Conservation (phyloP, 2,329 filamentous ascomycete species). For the Onygena corvina region DNA sequence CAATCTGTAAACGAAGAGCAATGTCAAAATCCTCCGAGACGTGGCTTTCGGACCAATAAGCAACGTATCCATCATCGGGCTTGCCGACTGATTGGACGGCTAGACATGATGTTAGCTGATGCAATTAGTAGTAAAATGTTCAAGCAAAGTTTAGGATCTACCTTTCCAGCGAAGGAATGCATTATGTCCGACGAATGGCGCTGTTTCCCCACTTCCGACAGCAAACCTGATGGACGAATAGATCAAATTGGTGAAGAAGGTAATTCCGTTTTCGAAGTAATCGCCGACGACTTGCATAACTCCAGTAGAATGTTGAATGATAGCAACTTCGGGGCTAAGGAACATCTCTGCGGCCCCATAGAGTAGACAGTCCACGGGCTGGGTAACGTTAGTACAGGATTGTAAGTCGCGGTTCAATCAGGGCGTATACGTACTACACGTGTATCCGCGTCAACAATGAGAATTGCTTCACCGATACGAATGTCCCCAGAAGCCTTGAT, state of each 20-base stretch:
- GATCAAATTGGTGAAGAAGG: conserved; percentile 67
- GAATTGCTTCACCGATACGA: conserved; percentile 66
- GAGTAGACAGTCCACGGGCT: conserved; percentile 52
- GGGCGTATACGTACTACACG: conserved; percentile 36
- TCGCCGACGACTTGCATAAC: conserved; percentile 64
- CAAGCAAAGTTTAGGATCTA: neutral
- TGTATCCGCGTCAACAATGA: conserved; percentile 59
- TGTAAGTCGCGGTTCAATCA: neutral
- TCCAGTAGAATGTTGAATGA: conserved; percentile 59
- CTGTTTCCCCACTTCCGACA: conserved; percentile 58
- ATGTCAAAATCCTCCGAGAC: conserved; percentile 73
- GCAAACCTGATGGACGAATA: conserved; percentile 62
- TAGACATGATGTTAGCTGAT: conserved; percentile 18
- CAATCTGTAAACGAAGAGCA: conserved; percentile 56
- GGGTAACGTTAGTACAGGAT: neutral
- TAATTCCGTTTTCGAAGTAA: conserved; percentile 65
- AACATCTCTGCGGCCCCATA: conserved; percentile 63
- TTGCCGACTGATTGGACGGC: conserved; percentile 49
- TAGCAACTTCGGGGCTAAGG: conserved; percentile 55
- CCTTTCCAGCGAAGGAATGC: conserved; percentile 56
- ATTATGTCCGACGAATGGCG: conserved; percentile 68
- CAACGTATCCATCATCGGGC: conserved; percentile 47
- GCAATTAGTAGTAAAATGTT: neutral
- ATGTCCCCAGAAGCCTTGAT: conserved; percentile 68
- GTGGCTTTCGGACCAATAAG: conserved; percentile 63